Conservation (phyloP, 176 grass and related monocot species). For the Zea luxurians region DNA sequence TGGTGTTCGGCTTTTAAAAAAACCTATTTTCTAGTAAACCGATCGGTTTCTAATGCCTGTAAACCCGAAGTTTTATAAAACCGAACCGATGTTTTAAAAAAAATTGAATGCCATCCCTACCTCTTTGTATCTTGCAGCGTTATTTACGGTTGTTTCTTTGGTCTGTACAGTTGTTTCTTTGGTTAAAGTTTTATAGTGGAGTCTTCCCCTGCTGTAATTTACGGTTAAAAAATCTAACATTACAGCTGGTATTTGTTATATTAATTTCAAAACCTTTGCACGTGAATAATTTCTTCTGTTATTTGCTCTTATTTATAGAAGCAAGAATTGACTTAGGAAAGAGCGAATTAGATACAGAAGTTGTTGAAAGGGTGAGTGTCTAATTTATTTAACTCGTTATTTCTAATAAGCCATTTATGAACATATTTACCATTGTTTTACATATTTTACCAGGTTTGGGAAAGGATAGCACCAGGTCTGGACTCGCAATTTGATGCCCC, state of each 20-base stretch:
- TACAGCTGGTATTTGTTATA: background rate
- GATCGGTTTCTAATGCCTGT: too few species aligned
- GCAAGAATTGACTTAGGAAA: slow-evolving; percentile 75
- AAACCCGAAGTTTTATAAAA: too few species aligned
- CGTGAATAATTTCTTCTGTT: slow-evolving; percentile 11
- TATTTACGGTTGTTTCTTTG: background rate
- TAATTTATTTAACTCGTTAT: slow-evolving; percentile 24
- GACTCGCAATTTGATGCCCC: slow-evolving; percentile 69
- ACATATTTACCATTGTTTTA: background rate
- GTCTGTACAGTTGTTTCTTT: background rate
- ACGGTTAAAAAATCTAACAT: background rate
- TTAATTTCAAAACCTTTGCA: slow-evolving; percentile 1
- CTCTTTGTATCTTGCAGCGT: too few species aligned
- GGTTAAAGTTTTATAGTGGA: background rate
- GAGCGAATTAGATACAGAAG: slow-evolving; percentile 64
- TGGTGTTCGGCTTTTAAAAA: too few species aligned
- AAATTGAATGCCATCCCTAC: too few species aligned
- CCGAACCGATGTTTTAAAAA: too few species aligned
- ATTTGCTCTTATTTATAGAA: slow-evolving; percentile 50
- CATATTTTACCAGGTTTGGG: slow-evolving; percentile 70
- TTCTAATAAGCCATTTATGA: background rate
- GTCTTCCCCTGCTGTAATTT: background rate
- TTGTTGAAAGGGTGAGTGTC: slow-evolving; percentile 65
- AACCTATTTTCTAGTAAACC: too few species aligned
- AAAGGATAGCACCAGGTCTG: slow-evolving; percentile 84